Conservation (phyloP, 192 early-diverging fungal species). For the Chytriomyces sp. region DNA sequence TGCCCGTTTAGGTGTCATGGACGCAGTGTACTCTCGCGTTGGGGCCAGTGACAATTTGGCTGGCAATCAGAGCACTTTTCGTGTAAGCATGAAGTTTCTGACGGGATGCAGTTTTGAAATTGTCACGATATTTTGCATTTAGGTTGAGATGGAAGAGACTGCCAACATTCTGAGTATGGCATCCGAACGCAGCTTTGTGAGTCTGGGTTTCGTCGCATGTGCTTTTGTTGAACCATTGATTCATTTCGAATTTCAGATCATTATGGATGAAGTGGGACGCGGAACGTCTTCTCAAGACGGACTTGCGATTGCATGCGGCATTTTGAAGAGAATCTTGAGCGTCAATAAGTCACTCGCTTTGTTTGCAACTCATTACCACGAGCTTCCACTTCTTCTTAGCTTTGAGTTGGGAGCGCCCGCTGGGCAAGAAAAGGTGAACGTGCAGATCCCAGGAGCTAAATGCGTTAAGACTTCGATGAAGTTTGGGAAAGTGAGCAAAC, state of each 20-base stretch:
- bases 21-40: constrained; percentile 73
- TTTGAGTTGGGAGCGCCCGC: not conserved
- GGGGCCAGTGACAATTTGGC: constrained; percentile 73
- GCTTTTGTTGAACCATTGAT: not conserved
- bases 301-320: constrained; percentile 67
- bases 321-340: constrained; percentile 58
- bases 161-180: constrained; percentile 71
- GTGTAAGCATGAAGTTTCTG: constrained; percentile 46
- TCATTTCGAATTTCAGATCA: constrained; percentile 56
- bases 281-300: constrained; percentile 80
- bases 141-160: constrained; percentile 74
- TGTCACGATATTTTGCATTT: not conserved
- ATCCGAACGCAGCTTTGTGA: constrained; percentile 47
- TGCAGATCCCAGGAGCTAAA: not conserved
- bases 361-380: constrained; percentile 85
- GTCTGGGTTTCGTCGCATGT: not conserved
- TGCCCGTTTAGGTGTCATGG: constrained; percentile 68
- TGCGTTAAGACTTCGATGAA: constrained; percentile 23
- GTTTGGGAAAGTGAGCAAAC: constrained; percentile 1
- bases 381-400: constrained; percentile 48
- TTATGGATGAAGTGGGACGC: constrained; percentile 81
- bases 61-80: constrained; percentile 72
- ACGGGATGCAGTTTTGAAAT: not conserved
- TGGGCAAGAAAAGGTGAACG: not conserved
- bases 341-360: constrained; percentile 55